Base-by-base conservation (phyloP, 345 rosid species). In the Aurinia saxatilis region DNA sequence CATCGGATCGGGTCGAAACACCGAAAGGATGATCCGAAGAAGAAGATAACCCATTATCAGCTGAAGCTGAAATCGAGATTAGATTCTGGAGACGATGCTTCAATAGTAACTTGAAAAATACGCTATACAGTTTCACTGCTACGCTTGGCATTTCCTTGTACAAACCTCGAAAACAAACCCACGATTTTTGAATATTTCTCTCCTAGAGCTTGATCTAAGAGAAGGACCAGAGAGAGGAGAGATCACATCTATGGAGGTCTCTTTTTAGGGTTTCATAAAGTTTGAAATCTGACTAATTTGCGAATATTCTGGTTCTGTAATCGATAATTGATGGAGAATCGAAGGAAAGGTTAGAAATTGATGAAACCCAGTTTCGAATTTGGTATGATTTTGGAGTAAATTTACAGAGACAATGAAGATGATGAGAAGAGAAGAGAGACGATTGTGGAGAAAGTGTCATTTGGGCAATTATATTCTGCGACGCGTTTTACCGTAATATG, bases 91-190 rank as follows among this genome's bases (percentile, higher is more conserved):
- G 74, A 14, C 66, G 81, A 49, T 74, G 82, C 45, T 76, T 87
- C 71, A 68, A 73, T 17, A 75, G 78, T 69, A 81, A 68, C 71
- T 87, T 87, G 78, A 82, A 82, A 78, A 78, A 75, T 68, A 82
- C 71, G 60, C 88, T 80, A 54, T 80, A 78, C 18, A 87, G 78
- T 63, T 80, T 78, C 14, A 80, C 82, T 16, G 71, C 69, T 66
- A 87, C 71, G 74, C 78, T 77, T 47, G 90, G 87, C 90, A 86
- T 83, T 63, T 65, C 71, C 66, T 38, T 39, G 41, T 3, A n/a
- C n/a, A n/a, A n/a, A n/a, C 40, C 39, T 2, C n/a, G n/a, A n/a
- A n/a, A n/a, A n/a, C n/a, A n/a, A n/a, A 3, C 12, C 27, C n/a
- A 18, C n/a, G 25, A 55, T 1, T 15, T 48, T 66, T 50, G 14